Evolutionary conservation across 2,329 filamentous ascomycete species (phyloP).

Genomic region (Ophiostoma piceae): DNA sequence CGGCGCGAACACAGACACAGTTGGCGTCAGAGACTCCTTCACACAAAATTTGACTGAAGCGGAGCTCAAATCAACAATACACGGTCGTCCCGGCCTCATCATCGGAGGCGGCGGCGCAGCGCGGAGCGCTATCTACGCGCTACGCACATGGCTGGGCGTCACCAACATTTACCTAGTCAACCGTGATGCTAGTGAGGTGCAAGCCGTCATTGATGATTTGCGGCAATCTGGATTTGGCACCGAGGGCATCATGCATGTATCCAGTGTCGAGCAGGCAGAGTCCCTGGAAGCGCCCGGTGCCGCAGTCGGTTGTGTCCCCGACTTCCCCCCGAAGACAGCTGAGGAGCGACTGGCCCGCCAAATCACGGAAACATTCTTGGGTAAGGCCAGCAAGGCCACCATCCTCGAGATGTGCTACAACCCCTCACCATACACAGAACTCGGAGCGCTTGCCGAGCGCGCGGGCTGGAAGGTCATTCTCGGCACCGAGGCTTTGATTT

Average conservation of each 20-base stretch:
- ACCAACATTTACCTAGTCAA: conserved; percentile 72
- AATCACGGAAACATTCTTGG: conserved; percentile 42
- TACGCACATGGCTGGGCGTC: conserved; percentile 64
- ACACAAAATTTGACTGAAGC: conserved; percentile 46
- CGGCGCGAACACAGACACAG: conserved; percentile 76
- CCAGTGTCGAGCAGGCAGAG: conserved; percentile 55
- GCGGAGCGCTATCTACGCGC: conserved; percentile 69
- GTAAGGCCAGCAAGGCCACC: conserved; percentile 54
- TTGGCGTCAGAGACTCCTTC: conserved; percentile 71
- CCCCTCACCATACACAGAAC: conserved; percentile 62
- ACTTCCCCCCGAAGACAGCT: conserved; percentile 62
- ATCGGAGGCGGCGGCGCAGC: conserved; percentile 75
- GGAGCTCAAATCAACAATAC: conserved; percentile 29
- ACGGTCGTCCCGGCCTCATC: conserved; percentile 58
- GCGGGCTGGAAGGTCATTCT: conserved; percentile 68
- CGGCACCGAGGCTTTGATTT: conserved; percentile 72
- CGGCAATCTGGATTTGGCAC: conserved; percentile 53
- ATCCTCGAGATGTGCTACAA: conserved; percentile 84
- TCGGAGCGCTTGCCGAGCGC: conserved; percentile 55
- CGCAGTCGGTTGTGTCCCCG: conserved; percentile 69
- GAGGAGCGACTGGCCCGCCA: conserved; percentile 57
- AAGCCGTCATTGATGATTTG: conserved; percentile 62
- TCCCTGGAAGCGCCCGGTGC: conserved; percentile 56
- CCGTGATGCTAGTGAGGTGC: conserved; percentile 62
- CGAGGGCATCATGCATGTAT: conserved; percentile 53